Evolutionary conservation across 176 grass and related monocot genomes (phyloP).

Genomic region (Ensete glaucum): DNA sequence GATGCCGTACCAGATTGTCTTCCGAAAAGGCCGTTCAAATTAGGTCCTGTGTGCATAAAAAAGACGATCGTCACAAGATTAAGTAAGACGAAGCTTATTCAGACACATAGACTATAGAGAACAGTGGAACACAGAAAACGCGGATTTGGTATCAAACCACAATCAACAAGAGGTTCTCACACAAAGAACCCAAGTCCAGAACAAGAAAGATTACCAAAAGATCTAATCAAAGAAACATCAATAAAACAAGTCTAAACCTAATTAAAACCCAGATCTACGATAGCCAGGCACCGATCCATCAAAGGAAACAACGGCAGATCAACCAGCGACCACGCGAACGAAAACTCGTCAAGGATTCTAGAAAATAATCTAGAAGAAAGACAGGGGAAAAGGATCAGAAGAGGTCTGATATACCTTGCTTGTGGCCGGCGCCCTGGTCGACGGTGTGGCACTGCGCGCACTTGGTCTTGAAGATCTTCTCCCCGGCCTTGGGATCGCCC

Average conservation of each 20-base stretch:
- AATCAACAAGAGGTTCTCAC: too few species aligned
- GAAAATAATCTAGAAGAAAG: background rate
- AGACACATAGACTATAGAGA: background rate
- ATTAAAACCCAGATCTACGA: too few species aligned
- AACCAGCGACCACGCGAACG: background rate
- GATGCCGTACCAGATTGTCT: conserved; percentile 1
- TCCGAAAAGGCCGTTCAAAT: conserved; percentile 9
- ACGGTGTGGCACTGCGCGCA: conserved; percentile 96
- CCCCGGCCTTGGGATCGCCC: conserved; percentile 36
- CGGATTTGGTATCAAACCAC: too few species aligned
- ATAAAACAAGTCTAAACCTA: too few species aligned
- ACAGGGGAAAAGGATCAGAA: background rate
- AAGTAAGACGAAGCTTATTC: background rate
- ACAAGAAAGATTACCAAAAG: too few species aligned
- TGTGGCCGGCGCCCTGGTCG: conserved; percentile 72
- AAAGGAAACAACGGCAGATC: background rate
- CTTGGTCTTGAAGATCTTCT: conserved; percentile 96
- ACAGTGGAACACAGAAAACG: background rate
- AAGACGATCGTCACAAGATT: background rate
- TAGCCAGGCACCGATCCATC: too few species aligned
- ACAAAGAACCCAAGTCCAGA: too few species aligned
- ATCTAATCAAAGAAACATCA: too few species aligned
- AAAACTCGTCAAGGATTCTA: background rate
- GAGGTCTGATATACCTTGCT: conserved; percentile 30
- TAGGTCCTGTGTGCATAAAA: background rate